Conservation (phyloP, 2,329 filamentous ascomycete species). For the Sporothrix curviconia region DNA sequence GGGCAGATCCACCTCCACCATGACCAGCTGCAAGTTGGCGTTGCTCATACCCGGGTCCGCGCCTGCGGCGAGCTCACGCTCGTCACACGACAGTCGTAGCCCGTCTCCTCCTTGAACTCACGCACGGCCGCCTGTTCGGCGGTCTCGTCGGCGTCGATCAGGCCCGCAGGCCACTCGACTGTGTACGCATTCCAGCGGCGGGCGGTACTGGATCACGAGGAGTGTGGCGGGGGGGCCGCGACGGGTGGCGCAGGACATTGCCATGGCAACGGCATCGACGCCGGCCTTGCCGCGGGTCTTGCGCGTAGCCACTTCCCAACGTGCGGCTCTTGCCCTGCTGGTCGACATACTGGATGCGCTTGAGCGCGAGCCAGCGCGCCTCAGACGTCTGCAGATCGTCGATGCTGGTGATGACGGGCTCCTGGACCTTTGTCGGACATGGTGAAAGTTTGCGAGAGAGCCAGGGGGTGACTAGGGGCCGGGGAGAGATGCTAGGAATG, state of each 20-base stretch:
- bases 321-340: constrained; percentile 46
- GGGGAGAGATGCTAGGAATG: no score
- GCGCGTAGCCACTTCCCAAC: constrained; percentile 56
- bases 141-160: constrained; percentile 47
- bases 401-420: constrained; percentile 40
- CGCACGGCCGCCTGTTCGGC: constrained; percentile 45
- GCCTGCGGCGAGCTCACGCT: constrained; percentile 46
- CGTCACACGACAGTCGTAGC: constrained; percentile 45
- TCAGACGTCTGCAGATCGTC: constrained; percentile 44
- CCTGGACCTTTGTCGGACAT: constrained; percentile 36
- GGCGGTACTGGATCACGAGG: constrained; percentile 22
- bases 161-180: constrained; percentile 48
- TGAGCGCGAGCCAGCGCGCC: constrained; percentile 51
- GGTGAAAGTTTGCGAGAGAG: no score
- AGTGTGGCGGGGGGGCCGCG: constrained; percentile 36
- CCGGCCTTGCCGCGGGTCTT: constrained; percentile 47
- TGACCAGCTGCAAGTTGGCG: constrained; percentile 56
- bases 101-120: constrained; percentile 50
- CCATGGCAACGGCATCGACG: constrained; percentile 58
- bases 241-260: constrained; percentile 47
- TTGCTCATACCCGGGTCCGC: constrained; percentile 53
- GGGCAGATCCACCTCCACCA: constrained; percentile 49
- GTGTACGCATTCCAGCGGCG: constrained; percentile 42
- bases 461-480: no score
- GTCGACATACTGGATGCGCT: constrained; percentile 52